A percentile compares a stretch with the other conserved stretches of the same genome.
These are phyloP conservation scores for Globisporangium nodosum DNA, from an alignment of 352 stramenopile genomes.

Conservation along the genomic window DNA sequence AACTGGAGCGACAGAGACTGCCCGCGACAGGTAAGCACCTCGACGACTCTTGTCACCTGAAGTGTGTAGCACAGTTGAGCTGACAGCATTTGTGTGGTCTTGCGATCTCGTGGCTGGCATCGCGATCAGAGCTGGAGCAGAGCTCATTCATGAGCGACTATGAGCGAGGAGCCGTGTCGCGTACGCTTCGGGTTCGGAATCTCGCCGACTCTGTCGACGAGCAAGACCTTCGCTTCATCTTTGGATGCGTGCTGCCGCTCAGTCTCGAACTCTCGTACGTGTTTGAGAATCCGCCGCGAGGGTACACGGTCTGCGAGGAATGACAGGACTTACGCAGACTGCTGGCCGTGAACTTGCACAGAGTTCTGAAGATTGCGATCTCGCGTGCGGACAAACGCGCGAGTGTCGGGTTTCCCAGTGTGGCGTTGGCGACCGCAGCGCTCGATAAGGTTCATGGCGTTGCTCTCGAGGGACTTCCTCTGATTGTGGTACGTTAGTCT, in stretches of 20 bases:
- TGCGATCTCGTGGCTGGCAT: neutral
- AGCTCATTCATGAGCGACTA: conserved; percentile 34
- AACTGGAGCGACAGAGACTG: conserved; percentile 41
- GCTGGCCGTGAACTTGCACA: neutral
- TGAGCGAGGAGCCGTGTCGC: conserved; percentile 21
- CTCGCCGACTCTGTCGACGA: conserved; percentile 36
- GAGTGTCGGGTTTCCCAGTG: conserved; percentile 19
- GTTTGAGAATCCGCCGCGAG: neutral
- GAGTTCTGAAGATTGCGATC: conserved; percentile 11
- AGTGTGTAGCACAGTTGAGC: neutral
- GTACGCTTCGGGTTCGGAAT: conserved; percentile 32
- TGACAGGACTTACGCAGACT: neutral
- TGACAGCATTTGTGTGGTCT: neutral
- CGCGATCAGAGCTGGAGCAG: conserved; percentile 22
- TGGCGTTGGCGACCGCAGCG: conserved; percentile 28
- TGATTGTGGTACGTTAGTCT: conserved; percentile 42
- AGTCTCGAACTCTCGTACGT: conserved; percentile 31
- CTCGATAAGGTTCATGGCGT: conserved; percentile 45
- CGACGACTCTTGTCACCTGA: neutral
- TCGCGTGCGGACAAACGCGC: conserved; percentile 1
- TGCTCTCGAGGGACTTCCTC: conserved; percentile 31
- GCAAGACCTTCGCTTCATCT: conserved; percentile 50
- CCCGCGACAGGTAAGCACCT: conserved; percentile 21
- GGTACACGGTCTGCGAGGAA: neutral
- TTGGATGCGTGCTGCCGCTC: conserved; percentile 44